Evolutionary conservation across 345 rosid genomes (phyloP), one percentile per base, ranked within the genome.

Genomic region (Eucalyptus coolabah): DNA sequence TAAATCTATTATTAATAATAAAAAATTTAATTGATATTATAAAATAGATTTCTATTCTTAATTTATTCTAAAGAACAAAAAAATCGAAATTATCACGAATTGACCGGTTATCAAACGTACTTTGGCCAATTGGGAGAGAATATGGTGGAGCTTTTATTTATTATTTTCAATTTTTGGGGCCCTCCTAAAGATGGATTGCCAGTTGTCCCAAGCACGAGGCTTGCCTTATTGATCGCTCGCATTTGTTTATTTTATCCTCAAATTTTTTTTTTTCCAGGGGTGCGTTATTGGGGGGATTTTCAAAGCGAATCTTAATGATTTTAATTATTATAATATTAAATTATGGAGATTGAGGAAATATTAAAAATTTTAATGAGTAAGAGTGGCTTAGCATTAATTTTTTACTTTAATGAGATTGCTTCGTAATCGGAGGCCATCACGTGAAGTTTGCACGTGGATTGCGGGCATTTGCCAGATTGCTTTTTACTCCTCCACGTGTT

Each of bases 1-100:
- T 2, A 53, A 53, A 53, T 53, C 2, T 8, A 53, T 53, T 21
- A 53, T 53, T 4, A 3, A 8, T 4, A 19, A 53, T 53, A 53
- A 53, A 53, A 51, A 19, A 19, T 8, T 3, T 8, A 19, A 0
- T 8, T 19, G 2, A 53, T 53, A 19, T 19, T 19, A 19, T 53
- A 4, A 21, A 53, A 53, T 53, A 4, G 0, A 19, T 53, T 21
- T 53, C 0, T 4, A 1, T 53, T 53, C 11, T 53, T 53, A 8
- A 53, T 53, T 53, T 53, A 53, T 53, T 53, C 1, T 53, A 53
- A 8, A 53, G 10, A 53, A 19, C 5, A 7, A 51, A 53, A 53
- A 3, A 53, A 21, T 8, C 21, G 2, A 53, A 53, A 53, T 19
- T 21, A 53, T 53, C 59, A 53, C 9, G 59, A 53, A 53, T 53